Base-by-base conservation (phyloP, 805 yeast genomes). In the Kodamaea hsintzibuensis region DNA sequence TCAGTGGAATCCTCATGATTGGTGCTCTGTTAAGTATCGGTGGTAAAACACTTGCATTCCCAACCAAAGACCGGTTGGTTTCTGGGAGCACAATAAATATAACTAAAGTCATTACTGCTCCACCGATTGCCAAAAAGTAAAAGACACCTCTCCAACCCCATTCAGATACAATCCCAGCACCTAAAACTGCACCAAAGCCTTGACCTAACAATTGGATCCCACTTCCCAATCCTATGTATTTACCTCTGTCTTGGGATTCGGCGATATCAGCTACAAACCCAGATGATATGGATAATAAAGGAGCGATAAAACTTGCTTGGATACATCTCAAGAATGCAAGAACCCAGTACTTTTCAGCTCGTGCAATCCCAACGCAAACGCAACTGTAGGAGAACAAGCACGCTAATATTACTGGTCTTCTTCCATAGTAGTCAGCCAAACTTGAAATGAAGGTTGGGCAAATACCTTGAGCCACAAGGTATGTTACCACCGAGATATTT, bases 251-350 rank as follows among this genome's bases (percentile, higher is more conserved):
- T 8, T 74, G 77, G 22, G 85, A 73, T 0, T 84, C 79, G 1
- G 91, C 83, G 19, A 86, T 71, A 70, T 91, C 97, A 8, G 91
- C 93, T 52, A 88, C 81, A 0, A 86, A 78, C 0, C 95, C 95
- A 1, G 86, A 77, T 39, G 80, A 77, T 1, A 90, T 78, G 1
- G 96, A 84, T 19, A 90, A 80, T 1, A 89, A 80, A 0, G 96
- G 91, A 0, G 95, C 85, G 4, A 86, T 85, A 12, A 89, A 91
- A 7, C 85, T 77, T 0, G 96, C 91, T 62, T 89, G 92, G n/a
- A 88, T 59, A 66, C 90, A 82, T 56, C 97, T 71, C 35, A 91
- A 70, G 1, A 85, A 80, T 6, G 88, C 68, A n/a, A 91, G 70
- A 19, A 83, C 74, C 70, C 88, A 81, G 63, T 83, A 88, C 1